Percentiles rank a stretch among this genome's conserved stretches.
phyloP scores from a whole-genome alignment of 2,329 filamentous ascomycete genomes.

The Epichloe gansuensis region DNA sequence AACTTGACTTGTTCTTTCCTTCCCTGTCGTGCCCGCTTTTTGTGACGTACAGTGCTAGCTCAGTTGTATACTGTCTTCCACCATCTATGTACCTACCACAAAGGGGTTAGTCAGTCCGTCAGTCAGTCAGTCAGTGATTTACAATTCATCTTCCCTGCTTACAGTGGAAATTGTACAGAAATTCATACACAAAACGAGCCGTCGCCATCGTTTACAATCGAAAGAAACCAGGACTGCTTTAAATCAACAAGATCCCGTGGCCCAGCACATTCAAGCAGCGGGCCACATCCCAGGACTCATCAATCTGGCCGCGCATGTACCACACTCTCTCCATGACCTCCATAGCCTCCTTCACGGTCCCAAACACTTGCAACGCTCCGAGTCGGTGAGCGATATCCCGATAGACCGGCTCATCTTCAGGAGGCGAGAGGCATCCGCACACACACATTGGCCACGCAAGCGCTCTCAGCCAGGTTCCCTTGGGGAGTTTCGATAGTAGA shows the following conservation, averaged over 20 bases:
- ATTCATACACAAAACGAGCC: background rate
- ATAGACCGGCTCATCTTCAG: slow-evolving; percentile 29
- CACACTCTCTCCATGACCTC: slow-evolving; percentile 35
- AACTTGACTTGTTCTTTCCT: too few species aligned
- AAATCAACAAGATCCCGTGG: slow-evolving; percentile 27
- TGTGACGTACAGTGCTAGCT: background rate
- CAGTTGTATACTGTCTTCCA: background rate
- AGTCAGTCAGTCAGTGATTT: too few species aligned
- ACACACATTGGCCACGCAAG: slow-evolving; percentile 30
- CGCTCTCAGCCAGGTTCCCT: slow-evolving; percentile 20
- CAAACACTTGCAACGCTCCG: slow-evolving; percentile 31
- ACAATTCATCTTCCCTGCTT: too few species aligned
- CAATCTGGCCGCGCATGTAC: slow-evolving; percentile 24
- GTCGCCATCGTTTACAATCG: too few species aligned
- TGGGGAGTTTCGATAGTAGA: slow-evolving; percentile 20
- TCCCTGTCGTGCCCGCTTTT: too few species aligned
- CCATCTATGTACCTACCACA: background rate
- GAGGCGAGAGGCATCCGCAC: slow-evolving; percentile 27
- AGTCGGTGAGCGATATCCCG: slow-evolving; percentile 27
- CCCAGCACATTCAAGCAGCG: slow-evolving; percentile 29
- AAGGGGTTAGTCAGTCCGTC: too few species aligned
- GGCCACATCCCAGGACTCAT: slow-evolving; percentile 31
- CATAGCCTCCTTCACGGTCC: slow-evolving; percentile 30
- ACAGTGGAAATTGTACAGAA: too few species aligned
- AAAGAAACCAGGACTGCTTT: slow-evolving; percentile 6